Conservation (phyloP, 2,329 filamentous ascomycete species). For the Cladosporium oxysporum region DNA sequence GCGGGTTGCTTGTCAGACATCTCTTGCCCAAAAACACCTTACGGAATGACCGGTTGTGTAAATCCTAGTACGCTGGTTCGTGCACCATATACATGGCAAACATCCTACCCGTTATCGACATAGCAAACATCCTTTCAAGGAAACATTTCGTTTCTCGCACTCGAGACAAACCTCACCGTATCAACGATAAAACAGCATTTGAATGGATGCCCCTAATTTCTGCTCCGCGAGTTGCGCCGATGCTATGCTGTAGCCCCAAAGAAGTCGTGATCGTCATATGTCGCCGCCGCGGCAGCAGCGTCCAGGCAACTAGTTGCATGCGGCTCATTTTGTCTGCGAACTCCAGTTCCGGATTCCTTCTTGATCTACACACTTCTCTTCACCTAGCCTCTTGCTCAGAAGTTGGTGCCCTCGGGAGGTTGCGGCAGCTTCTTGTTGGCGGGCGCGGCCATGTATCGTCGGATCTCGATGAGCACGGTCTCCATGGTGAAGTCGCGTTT, state of each 20-base stretch:
- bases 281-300: conserved; percentile 8
- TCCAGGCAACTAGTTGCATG: not conserved
- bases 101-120: not conserved
- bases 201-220: conserved; percentile 5
- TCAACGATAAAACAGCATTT: conserved; percentile 4
- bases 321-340: not conserved
- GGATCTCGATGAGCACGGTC: conserved; percentile 81
- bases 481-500: conserved; percentile 94
- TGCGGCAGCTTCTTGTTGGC: conserved; percentile 94
- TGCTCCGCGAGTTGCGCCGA: conserved; percentile 9
- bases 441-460: conserved; percentile 88
- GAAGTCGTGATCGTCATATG: conserved; percentile 20
- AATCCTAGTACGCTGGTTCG: not conserved
- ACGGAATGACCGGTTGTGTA: not conserved
- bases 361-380: not conserved
- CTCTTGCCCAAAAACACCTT: not conserved
- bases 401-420: conserved; percentile 77
- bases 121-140: not conserved
- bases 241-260: conserved; percentile 19
- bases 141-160: not conserved
- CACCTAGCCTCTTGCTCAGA: conserved; percentile 25
- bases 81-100: not conserved
- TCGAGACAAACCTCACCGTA: not conserved
- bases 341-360: not conserved
- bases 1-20: not conserved